Evolutionary conservation across 2,329 filamentous ascomycete genomes (phyloP), one percentile per base, ranked within the genome.

Genomic region (Verticillium isaacii): DNA sequence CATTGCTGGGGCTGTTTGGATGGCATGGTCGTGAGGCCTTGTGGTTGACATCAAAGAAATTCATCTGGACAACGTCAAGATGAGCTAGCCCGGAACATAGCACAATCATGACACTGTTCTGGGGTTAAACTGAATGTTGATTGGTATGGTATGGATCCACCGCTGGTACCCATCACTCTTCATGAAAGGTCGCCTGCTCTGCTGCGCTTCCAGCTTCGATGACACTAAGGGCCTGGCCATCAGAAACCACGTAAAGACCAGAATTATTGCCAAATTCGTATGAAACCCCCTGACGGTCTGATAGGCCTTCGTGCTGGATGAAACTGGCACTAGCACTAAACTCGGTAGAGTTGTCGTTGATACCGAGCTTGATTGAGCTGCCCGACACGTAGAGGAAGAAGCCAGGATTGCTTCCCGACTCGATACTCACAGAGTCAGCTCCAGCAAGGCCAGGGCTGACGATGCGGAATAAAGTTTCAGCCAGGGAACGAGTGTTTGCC

Each of bases 251-350:
- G n/a, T 56, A 56, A 17, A 17, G 4, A 9, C 25, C 25, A 8
- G 25, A 34, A 8, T 17, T 15, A 6, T 32, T 56, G 15, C 32
- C 56, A 11, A 15, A 11, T 12, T 39, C 56, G 36, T 69, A 66
- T 17, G 68, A 68, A 4, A 70, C 59, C 0, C 65, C 68, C 5
- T 73, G 69, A 61, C 60, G 68, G 37, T 77, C 75, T 23, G 72
- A 71, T 37, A 69, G 52, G 1, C 69, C 69, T 2, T 63, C 55
- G 3, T 39, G 45, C 55, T 66, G 61, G 1, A 41, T 39, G 57
- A 70, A 71, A 55, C 66, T 69, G 23, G 64, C 63, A 23, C 62
- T 62, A 0, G 50, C 41, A 15, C 56, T 56, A 25, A 65, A 62
- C 9, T n/a, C 45, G 8, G 60, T 62, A 32, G 63, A 61, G 17